Evolutionary conservation across 228 moss, liverwort and hornwort species (phyloP), one percentile per base, ranked within the genome.

Genomic region (Sphagnum magellanicum): DNA sequence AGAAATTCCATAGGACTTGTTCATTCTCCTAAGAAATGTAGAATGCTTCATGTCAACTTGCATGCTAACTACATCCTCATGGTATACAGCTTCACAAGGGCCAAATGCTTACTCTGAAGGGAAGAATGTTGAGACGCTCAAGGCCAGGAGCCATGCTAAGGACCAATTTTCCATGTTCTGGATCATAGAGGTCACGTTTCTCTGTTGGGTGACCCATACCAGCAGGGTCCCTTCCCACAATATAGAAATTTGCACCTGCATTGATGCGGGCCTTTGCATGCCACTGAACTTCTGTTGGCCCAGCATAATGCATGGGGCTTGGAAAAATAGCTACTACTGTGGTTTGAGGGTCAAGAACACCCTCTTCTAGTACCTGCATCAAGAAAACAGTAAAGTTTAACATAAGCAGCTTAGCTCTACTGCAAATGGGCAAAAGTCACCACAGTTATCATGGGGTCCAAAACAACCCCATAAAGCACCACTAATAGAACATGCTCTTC

Each of bases 281-380:
- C 98, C 98, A 98, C 76, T 98, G 98, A 60, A 98, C 98, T 76
- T 98, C 98, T 5, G 98, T 98, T 11, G 98, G 98, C 13, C 98
- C 98, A 6, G 89, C 98, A 64, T 98, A 98, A 48, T 88, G 94
- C 98, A 98, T 98, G 4, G 98, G 98, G 4, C 94, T 93, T 1
- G 98, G 98, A 53, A 98, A 98, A 51, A 98, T 94, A 16, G 98
- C 89, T 47, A 98, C 87, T 7, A 98, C 98, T 1, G 98, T 98
- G 6, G 94, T 94, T 12, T 87, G 79, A 17, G 98, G 91, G 67
- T 98, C 94, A 68, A 98, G 49, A 52, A 98, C 71, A 6, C 98
- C 94, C 61, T 85, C 98, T 71, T 87, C 76, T 67, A 98, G 68
- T 32, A 97, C 96, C 96, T 97, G 85, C 46, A 16, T 16, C 15